Percentiles rank a stretch among this genome's conserved stretches.
phyloP scores from a whole-genome alignment of 1,284 basidiomycete species.

The Apiotrichum brassicae region DNA sequence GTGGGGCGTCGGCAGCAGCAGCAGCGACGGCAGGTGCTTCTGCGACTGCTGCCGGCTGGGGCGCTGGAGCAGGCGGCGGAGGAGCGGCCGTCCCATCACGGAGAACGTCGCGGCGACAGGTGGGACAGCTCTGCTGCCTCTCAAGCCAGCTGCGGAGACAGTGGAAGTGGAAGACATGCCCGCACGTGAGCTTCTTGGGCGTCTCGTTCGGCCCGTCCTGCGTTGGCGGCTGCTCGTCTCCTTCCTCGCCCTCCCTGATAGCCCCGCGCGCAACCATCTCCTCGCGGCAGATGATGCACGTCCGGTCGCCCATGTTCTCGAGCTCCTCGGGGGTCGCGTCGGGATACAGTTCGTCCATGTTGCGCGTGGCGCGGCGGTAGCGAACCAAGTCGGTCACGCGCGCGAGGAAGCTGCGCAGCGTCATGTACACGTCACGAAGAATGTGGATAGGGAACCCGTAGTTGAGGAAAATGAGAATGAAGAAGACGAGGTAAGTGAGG shows the following conservation, averaged over 20 bases:
- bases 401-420: constrained; percentile 80
- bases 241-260: background rate
- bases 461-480: constrained; percentile 82
- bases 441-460: constrained; percentile 97
- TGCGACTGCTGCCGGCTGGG: constrained; percentile 30
- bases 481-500: constrained; percentile 85
- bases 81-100: constrained; percentile 27
- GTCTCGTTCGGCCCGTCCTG: constrained; percentile 80
- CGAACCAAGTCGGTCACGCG: constrained; percentile 80
- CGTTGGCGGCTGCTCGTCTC: background rate
- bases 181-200: constrained; percentile 92
- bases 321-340: constrained; percentile 86
- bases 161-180: constrained; percentile 97
- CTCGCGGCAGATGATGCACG: constrained; percentile 98
- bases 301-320: constrained; percentile 70
- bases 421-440: constrained; percentile 92
- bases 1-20: constrained; percentile 51
- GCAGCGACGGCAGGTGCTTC: constrained; percentile 53
- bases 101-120: constrained; percentile 84
- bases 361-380: constrained; percentile 86
- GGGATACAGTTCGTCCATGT: constrained; percentile 96
- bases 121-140: constrained; percentile 84
- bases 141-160: constrained; percentile 97
- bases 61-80: constrained; percentile 9
- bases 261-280: constrained; percentile 64